Evolutionary conservation across 202 grass and related monocot species (phyloP), one percentile per base, ranked within the genome.

Genomic region (Carex sylvatica): DNA sequence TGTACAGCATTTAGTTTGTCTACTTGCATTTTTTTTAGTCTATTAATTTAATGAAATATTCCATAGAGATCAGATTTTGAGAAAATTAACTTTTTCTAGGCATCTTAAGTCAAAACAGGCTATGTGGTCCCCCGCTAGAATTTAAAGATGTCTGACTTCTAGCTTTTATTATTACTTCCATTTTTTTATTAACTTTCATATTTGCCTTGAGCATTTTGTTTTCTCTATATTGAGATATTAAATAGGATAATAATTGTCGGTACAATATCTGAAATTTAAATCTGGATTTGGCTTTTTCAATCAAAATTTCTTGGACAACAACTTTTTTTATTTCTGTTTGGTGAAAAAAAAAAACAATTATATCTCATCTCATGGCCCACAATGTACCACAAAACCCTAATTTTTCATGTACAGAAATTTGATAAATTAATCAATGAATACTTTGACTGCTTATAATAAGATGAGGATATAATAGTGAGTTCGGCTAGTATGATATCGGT

Each of bases 31-130:
- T 75, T 75, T 31, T 74, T 55, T 16, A 51, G 26, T 16, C 33
- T 55, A 59, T 20, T 9, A 38, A 58, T 20, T 77, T 36, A 31
- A 33, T 36, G 4, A 77, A 77, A 77, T 74, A 74, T 54, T 28
- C 23, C 6, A 28, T 11, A 77, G 28, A 59, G 74, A 56, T 55
- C 24, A 16, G 14, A 24, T 19, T 56, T 76, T 28, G 19, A 68
- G 11, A 56, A 38, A 77, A 77, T 19, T 77, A 59, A 58, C 30
- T 22, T 59, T 77, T 77, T 16, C 28, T 59, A 35, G 74, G 28
- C 74, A 77, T 58, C 72, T 77, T 35, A 77, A 59, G 73, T 36
- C 52, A 77, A 77, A 77, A 58, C 9, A 58, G 4, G 52, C 26
- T 16, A 35, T 18, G 28, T 77, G 49, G 73, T 54, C 74, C 74